Percentiles rank a stretch among this genome's conserved stretches.
Conservation (phyloP, 176 grass and related monocot genomes). For the Musa schizocarpa region DNA sequence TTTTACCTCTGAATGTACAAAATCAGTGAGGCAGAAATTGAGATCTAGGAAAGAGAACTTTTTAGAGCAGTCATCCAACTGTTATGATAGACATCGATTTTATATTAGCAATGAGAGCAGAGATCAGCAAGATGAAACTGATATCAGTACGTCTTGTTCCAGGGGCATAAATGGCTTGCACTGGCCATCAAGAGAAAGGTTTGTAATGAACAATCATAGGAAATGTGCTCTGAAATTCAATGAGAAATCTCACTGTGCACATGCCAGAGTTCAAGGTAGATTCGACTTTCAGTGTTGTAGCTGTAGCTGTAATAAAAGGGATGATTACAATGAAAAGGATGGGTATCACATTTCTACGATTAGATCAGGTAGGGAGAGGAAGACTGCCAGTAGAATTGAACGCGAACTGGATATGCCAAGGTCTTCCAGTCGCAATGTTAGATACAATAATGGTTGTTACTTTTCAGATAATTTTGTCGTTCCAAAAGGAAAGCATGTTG, state of each 20-base stretch:
- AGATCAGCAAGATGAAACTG: slow-evolving; percentile 2
- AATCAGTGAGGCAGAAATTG: slow-evolving; percentile 38
- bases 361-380: slow-evolving; percentile 45
- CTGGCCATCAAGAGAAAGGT: slow-evolving; percentile 39
- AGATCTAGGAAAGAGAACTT: slow-evolving; percentile 45
- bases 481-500: slow-evolving; percentile 43
- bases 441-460: slow-evolving; percentile 25
- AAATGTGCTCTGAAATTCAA: slow-evolving; percentile 20
- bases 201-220: slow-evolving; percentile 36
- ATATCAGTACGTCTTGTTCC: slow-evolving; percentile 16
- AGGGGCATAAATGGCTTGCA: slow-evolving; percentile 38
- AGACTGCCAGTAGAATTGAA: slow-evolving; percentile 34
- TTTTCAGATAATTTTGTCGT: slow-evolving; percentile 22
- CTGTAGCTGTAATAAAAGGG: slow-evolving; percentile 35
- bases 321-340: slow-evolving; percentile 26
- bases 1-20: slow-evolving; percentile 44
- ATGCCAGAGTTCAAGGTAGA: slow-evolving; percentile 51
- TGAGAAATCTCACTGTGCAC: slow-evolving; percentile 12
- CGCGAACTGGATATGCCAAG: slow-evolving; percentile 34
- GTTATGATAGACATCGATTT: slow-evolving; percentile 22
- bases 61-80: slow-evolving; percentile 35
- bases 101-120: not conserved
- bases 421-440: slow-evolving; percentile 50
- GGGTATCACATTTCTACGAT: slow-evolving; percentile 19
- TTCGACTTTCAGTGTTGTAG: slow-evolving; percentile 51